These are phyloP conservation scores for Posidonia oceanica DNA, from an alignment of 116 monocot species.

Conservation along the genomic window DNA sequence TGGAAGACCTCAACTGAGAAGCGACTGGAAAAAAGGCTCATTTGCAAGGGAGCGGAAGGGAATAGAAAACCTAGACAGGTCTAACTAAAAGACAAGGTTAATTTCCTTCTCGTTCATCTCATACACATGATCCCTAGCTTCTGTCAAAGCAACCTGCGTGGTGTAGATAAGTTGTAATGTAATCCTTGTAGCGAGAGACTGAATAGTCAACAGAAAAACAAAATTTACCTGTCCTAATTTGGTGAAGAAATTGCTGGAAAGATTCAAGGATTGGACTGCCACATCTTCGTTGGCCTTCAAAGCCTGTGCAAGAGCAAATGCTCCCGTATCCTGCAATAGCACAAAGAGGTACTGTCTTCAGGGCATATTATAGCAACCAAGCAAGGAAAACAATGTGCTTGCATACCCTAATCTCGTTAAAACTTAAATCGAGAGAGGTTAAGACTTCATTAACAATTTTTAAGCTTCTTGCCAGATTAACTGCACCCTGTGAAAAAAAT, in stretches of 20 bases:
- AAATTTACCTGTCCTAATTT: conserved; percentile 81
- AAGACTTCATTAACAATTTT: conserved; percentile 93
- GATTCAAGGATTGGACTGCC: conserved; percentile 61
- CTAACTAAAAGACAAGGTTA: conserved; percentile 60
- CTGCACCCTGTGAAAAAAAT: conserved; percentile 49
- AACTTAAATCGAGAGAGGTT: conserved; percentile 85
- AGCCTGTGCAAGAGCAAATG: conserved; percentile 92
- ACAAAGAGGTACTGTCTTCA: background rate
- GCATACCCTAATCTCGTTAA: conserved; percentile 90
- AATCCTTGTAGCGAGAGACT: background rate
- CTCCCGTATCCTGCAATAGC: conserved; percentile 64
- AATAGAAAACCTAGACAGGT: background rate
- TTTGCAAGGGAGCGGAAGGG: background rate
- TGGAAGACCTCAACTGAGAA: background rate
- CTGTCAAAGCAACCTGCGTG: conserved; percentile 88
- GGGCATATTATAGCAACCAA: background rate
- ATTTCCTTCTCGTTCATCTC: conserved; percentile 94
- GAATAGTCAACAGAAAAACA: background rate
- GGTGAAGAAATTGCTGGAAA: conserved; percentile 89
- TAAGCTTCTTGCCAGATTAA: conserved; percentile 78
- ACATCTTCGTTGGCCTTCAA: conserved; percentile 97
- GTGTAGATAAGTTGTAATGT: background rate
- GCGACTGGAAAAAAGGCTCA: background rate
- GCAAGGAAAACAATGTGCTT: background rate
- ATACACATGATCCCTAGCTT: conserved; percentile 89